These are phyloP conservation scores for Pogostemon cablin DNA, from an alignment of 257 asterid species.

Conservation along the genomic window DNA sequence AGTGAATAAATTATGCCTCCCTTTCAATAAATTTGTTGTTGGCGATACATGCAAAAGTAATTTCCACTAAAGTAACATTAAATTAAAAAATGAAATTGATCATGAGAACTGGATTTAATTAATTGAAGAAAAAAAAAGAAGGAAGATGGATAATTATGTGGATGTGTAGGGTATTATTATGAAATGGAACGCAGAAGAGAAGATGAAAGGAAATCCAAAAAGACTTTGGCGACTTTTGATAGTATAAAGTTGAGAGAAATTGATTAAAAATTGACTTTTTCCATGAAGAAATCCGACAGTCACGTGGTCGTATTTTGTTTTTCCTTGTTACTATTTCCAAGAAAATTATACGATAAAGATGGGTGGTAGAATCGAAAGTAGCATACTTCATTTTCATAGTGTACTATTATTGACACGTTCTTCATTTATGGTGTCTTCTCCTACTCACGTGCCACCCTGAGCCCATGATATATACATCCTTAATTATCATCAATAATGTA, in stretches of 20 bases:
- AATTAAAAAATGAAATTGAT: too few species aligned
- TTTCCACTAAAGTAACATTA: too few species aligned
- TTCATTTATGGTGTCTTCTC: neutral
- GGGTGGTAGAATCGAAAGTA: neutral
- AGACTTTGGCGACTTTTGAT: slow-evolving; percentile 16
- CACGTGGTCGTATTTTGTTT: slow-evolving; percentile 33
- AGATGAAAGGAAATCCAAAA: slow-evolving; percentile 19
- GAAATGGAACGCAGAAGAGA: neutral
- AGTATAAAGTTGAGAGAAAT: neutral
- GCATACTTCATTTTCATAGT: slow-evolving; percentile 19
- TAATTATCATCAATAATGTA: neutral
- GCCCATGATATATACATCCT: neutral
- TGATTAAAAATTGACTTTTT: slow-evolving; percentile 27
- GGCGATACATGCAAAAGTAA: too few species aligned
- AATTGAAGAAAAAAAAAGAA: too few species aligned
- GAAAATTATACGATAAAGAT: slow-evolving; percentile 2
- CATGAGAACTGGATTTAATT: too few species aligned
- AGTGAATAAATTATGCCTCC: too few species aligned
- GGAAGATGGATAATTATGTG: too few species aligned
- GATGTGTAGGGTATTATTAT: neutral
- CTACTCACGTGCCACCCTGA: slow-evolving; percentile 1
- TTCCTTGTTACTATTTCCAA: slow-evolving; percentile 13
- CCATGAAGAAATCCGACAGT: slow-evolving; percentile 24
- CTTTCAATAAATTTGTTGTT: too few species aligned
- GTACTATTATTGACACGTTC: slow-evolving; percentile 12